Evolutionary conservation across 169 alveolate species (phyloP).

Genomic region (Pseudocohnilembus persalinus): DNA sequence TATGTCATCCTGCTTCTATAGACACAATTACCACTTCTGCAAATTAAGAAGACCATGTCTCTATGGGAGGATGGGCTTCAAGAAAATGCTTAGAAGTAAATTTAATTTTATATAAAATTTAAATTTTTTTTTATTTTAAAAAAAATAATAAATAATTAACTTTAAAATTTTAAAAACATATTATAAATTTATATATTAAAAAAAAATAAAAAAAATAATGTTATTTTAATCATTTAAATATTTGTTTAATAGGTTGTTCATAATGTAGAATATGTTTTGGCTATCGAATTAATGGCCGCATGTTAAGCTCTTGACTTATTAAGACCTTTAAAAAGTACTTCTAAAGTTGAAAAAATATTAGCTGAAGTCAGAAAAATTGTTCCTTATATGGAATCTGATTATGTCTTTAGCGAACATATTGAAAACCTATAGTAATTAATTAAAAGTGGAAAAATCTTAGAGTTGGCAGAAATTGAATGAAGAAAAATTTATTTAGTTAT

Average conservation of each 20-base stretch:
- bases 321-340: neutral
- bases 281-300: constrained; percentile 65
- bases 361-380: neutral
- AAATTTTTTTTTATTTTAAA: no score
- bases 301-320: constrained; percentile 47
- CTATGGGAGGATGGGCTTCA: constrained; percentile 71
- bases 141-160: no score
- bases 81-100: constrained; percentile 46
- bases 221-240: no score
- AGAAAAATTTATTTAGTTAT: no score
- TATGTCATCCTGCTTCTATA: constrained; percentile 68
- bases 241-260: neutral
- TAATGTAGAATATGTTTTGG: constrained; percentile 49
- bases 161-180: no score
- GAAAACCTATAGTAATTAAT: neutral
- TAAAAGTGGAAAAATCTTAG: neutral
- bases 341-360: neutral
- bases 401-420: neutral
- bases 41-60: constrained; percentile 73
- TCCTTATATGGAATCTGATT: neutral
- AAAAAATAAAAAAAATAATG: no score
- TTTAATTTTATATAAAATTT: constrained; percentile 28
- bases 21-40: constrained; percentile 69
- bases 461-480: neutral
- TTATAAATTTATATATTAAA: no score